Evolutionary conservation across 495 filamentous ascomycete species (phyloP).

Genomic region (Aspergillus ostianus): DNA sequence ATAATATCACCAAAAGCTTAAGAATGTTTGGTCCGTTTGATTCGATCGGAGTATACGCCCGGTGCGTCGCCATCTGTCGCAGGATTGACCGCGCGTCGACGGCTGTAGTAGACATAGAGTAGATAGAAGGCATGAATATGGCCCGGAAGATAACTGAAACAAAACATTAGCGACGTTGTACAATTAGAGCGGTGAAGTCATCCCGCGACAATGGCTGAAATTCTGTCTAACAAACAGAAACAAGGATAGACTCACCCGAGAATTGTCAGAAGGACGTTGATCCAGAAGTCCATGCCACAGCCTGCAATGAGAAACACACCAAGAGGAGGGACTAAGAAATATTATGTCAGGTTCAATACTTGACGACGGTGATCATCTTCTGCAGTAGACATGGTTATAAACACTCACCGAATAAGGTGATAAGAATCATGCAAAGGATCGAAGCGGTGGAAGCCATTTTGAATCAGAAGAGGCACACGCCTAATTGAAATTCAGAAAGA

Average conservation of each 20-base stretch:
- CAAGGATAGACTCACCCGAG: constrained; percentile 49
- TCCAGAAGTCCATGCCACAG: constrained; percentile 61
- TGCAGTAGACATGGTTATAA: background rate
- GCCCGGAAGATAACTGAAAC: constrained; percentile 66
- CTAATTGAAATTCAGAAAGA: background rate
- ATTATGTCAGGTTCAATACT: background rate
- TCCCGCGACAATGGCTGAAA: background rate
- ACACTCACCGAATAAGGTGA: constrained; percentile 58
- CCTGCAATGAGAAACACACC: constrained; percentile 63
- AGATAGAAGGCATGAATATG: constrained; percentile 91
- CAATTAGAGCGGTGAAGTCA: background rate
- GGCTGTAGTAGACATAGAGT: constrained; percentile 82
- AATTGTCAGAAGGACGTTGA: constrained; percentile 62
- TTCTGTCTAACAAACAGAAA: constrained; percentile 1
- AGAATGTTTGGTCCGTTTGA: constrained; percentile 65
- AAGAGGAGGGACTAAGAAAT: constrained; percentile 56
- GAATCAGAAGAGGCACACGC: constrained; percentile 1
- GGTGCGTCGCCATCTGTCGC: constrained; percentile 52
- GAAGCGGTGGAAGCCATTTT: constrained; percentile 39
- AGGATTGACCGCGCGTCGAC: constrained; percentile 52
- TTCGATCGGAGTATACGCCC: constrained; percentile 75
- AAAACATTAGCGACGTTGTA: background rate
- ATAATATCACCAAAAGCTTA: constrained; percentile 52
- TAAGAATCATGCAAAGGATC: constrained; percentile 50
- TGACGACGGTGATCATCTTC: background rate